Percentiles rank a stretch among this genome's conserved stretches.
phyloP scores from a whole-genome alignment of 2,329 filamentous ascomycete species.

The Phialophora chinensis region DNA sequence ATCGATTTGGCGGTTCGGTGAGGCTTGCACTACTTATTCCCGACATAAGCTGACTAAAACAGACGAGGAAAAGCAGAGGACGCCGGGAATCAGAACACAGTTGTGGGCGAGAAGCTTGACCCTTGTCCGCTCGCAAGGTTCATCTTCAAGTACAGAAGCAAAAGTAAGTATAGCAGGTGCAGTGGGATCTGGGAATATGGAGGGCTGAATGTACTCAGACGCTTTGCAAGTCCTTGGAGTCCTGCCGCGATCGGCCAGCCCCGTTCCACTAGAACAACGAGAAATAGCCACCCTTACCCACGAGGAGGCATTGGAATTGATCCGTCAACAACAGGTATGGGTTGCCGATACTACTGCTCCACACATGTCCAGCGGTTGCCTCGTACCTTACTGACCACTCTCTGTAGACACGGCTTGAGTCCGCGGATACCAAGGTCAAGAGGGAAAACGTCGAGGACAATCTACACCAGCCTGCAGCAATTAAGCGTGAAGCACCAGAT shows the following conservation, averaged over 20 bases:
- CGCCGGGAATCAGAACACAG: background rate
- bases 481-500: background rate
- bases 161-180: background rate
- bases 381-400: background rate
- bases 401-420: background rate
- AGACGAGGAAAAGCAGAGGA: background rate
- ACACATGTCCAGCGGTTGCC: background rate
- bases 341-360: background rate
- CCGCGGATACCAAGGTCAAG: background rate
- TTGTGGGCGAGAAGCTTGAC: background rate
- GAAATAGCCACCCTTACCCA: background rate
- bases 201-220: background rate
- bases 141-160: conserved; percentile 3
- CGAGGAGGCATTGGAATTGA: background rate
- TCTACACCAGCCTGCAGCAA: background rate
- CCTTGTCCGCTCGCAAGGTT: background rate
- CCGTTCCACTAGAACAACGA: background rate
- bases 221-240: background rate
- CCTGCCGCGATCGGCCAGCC: background rate
- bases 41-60: background rate
- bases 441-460: background rate
- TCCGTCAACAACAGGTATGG: conserved; percentile 1
- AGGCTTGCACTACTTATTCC: background rate
- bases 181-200: background rate
- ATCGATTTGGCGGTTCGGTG: background rate